phyloP scores from a whole-genome alignment of 768 basidiomycete species.

The Mycena pura region DNA sequence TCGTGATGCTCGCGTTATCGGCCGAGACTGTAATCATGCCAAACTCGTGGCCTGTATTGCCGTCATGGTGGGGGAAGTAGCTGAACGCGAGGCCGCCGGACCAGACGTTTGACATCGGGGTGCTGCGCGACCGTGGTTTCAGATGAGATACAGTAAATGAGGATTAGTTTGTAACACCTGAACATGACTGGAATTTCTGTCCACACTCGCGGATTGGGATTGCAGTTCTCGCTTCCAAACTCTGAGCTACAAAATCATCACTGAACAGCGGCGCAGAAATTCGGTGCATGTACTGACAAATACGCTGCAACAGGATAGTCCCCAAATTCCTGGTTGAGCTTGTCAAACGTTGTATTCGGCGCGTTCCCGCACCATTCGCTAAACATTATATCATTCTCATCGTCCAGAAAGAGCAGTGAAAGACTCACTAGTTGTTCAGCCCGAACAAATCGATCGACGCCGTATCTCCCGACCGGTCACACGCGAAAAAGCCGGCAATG shows the following conservation, averaged over 20 bases:
- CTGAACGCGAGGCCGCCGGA: conserved; percentile 91
- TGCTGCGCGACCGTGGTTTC: conserved; percentile 43
- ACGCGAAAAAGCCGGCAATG: conserved; percentile 81
- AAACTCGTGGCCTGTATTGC: conserved; percentile 73
- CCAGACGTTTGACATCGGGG: conserved; percentile 79
- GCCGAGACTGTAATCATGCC: conserved; percentile 85
- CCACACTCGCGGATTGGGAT: conserved; percentile 67
- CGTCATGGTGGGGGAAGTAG: conserved; percentile 77
- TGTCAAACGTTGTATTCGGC: conserved; percentile 63
- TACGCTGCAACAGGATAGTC: conserved; percentile 82
- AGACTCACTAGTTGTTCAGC: conserved; percentile 81
- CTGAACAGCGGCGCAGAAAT: neutral
- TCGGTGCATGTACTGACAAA: conserved; percentile 77
- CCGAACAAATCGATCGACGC: conserved; percentile 86
- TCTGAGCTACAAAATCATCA: conserved; percentile 14
- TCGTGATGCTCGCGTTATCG: conserved; percentile 69
- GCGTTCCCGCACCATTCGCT: conserved; percentile 86
- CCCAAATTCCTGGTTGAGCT: conserved; percentile 59
- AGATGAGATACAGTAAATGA: neutral
- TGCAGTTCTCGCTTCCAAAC: conserved; percentile 36
- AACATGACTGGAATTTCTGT: conserved; percentile 76
- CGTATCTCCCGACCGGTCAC: conserved; percentile 61
- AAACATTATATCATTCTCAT: conserved; percentile 6
- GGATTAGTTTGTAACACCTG: conserved; percentile 5
- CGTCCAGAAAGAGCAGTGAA: neutral